Evolutionary conservation across 352 stramenopile species (phyloP), one percentile per base, ranked within the genome.

Genomic region (Globisporangium paddicum): DNA sequence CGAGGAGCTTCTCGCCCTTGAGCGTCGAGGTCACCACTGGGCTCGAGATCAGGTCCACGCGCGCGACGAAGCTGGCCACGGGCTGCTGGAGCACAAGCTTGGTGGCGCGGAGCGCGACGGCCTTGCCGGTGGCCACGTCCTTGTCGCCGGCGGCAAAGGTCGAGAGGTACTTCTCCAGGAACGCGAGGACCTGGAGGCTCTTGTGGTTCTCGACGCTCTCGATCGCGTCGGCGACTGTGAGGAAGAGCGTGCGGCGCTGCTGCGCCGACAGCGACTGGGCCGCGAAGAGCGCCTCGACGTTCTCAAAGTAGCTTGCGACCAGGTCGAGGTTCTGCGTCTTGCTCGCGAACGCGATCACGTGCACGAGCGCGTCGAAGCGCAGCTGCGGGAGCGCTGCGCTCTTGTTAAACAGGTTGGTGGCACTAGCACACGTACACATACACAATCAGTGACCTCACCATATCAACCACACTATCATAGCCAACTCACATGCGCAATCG

Each of bases 11-110:
- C 56, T 58, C 61, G 48, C 68, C 55, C 69, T 94, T 75, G 55
- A 98, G 79, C 59, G 73, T 64, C 13, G 82, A 65, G 41, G 77
- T 52, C n/a, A 98, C 87, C 8, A 92, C 90, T 1, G 86, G 79
- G 44, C 87, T 78, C 18, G 78, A 69, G 16, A 96, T 69, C 50
- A 98, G 71, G 55, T 91, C 87, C 50, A 96, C 75, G 63, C 96
- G 87, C n/a, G 89, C 75, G 30, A 88, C 67, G 66, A 98, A 98
- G 58, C 89, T 87, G 46, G 87, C 78, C 55, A 98, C 75, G 4
- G 94, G 93, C 64, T 97, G 83, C 62, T 92, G 76, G 55, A 98
- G 86, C 55, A 95, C 87, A 55, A 93, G 78, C 58, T 94, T 82
- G 23, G 75, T 77, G 6, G 89, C 89, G 53, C 89, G 91, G 28